Base-by-base conservation (phyloP, 352 stramenopile species). In the Pythium biforme region DNA sequence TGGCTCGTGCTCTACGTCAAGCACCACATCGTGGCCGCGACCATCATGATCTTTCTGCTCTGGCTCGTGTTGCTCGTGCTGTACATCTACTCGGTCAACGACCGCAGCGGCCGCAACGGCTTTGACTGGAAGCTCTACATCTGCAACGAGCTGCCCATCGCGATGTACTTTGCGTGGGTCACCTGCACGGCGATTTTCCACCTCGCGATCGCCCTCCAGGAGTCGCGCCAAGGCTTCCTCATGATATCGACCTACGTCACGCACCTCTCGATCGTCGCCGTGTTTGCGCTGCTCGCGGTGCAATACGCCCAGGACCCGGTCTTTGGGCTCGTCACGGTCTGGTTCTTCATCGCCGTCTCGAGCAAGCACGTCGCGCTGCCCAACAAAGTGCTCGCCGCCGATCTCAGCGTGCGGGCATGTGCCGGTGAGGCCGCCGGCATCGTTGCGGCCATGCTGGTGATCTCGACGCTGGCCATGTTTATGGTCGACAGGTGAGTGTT, bases 141-240 rank as follows among this genome's bases (percentile, higher is more conserved):
- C 34, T 91, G 81, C 72, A 90, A 86, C 47, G 80, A 91, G 55
- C 60, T 91, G 20, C 78, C 84, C 14, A 82, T 91, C 62, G 81
- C 81, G 10, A 64, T 86, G 64, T 93, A 93, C 69, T 90, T 93
- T 70, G 77, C 74, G 10, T 93, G 83, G 83, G 80, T 93, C 49
- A 91, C 81, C 1, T 82, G 75, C 40, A 64, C 79, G 11, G 78
- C 80, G 47, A 87, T 90, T 55, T 81, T 76, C 11, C 71, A 91
- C 39, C 33, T 91, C 22, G 80, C 83, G 25, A 86, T 91, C 72
- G 70, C 80, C 26, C 76, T 91, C 59, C 83, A 93, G 60, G 62
- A 82, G 37, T 73, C 74, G 9, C 75, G 67, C 39, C 66, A 86
- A 17, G 64, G 49, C 41, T 91, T 71, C 66, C 59, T 93, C 41